Evolutionary conservation across 2,329 filamentous ascomycete species (phyloP), one percentile per base, ranked within the genome.

Genomic region (Macrophomina phaseolina): DNA sequence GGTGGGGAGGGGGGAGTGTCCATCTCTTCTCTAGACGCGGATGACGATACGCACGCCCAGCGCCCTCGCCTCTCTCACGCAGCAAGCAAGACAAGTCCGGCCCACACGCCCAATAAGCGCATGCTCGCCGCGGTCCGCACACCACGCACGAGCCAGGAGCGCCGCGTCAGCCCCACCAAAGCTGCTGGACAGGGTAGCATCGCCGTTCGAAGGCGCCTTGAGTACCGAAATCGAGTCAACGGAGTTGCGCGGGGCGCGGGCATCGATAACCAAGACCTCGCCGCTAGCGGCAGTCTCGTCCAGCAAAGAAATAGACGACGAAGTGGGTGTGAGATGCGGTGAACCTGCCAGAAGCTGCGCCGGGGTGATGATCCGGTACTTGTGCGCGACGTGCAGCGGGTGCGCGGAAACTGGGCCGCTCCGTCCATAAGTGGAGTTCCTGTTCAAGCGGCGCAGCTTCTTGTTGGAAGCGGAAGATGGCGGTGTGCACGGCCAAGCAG

Each of bases 71-170:
- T 94, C 91, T 18, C 91, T 84, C 51, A 94, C 86, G 48, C 90
- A 90, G 77, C 91, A 94, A 3, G 86, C 86, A 42, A 94, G 77
- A 74, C 91, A 94, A 0, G 89, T 90, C 68, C 90, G 83, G 70
- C 87, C 86, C 46, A 84, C 82, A 62, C 90, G 83, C 68, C 89
- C 91, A 69, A 94, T 83, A 18, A 94, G 75, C 28, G 91, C 91
- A 74, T 93, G 90, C 83, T 89, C 89, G 2, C 91, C 91, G 70
- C 85, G 87, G 73, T 91, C 88, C 0, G 91, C 89, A 74, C 91
- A 94, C 70, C 92, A 83, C 1, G 91, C 90, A 58, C 91, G 82
- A 1, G 89, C 89, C 63, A 94, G 79, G 8, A 93, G 84, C 77
- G 93, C 90, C 73, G 91, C 81, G 12, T 87, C 89, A 1, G 86